phyloP scores from a whole-genome alignment of 2,329 filamentous ascomycete genomes.

The Aspergillus tanneri region DNA sequence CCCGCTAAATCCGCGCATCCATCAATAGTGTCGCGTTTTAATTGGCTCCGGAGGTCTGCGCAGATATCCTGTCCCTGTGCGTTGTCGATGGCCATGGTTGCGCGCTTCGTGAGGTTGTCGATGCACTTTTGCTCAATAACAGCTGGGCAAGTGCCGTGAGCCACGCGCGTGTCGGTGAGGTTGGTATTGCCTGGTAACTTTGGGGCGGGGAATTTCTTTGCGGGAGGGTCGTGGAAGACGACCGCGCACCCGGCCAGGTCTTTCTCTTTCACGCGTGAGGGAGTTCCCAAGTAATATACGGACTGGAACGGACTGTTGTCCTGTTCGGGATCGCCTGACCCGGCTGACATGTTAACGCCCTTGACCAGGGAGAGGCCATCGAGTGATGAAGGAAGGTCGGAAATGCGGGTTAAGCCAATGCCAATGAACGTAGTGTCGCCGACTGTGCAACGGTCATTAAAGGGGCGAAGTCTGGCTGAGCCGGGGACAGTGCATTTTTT shows the following conservation, averaged over 20 bases:
- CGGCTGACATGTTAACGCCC: constrained; percentile 11
- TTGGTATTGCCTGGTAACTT: not conserved
- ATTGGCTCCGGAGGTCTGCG: not conserved
- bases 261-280: not conserved
- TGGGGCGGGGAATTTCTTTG: constrained; percentile 2
- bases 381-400: constrained; percentile 7
- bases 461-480: not conserved
- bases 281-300: constrained; percentile 18
- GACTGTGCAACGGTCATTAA: constrained; percentile 13
- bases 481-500: no score
- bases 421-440: constrained; percentile 12
- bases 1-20: constrained; percentile 9
- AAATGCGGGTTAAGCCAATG: constrained; percentile 12
- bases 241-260: constrained; percentile 18
- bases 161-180: constrained; percentile 5
- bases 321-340: not conserved
- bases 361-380: constrained; percentile 18
- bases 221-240: constrained; percentile 16
- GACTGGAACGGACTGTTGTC: constrained; percentile 11
- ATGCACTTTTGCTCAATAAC: constrained; percentile 17
- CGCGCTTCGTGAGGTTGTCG: constrained; percentile 11
- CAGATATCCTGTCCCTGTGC: constrained; percentile 1
- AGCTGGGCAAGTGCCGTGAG: constrained; percentile 14
- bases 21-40: constrained; percentile 1
- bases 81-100: not conserved